phyloP scores from a whole-genome alignment of 768 basidiomycete species.

The Lactifluus subvellereus region DNA sequence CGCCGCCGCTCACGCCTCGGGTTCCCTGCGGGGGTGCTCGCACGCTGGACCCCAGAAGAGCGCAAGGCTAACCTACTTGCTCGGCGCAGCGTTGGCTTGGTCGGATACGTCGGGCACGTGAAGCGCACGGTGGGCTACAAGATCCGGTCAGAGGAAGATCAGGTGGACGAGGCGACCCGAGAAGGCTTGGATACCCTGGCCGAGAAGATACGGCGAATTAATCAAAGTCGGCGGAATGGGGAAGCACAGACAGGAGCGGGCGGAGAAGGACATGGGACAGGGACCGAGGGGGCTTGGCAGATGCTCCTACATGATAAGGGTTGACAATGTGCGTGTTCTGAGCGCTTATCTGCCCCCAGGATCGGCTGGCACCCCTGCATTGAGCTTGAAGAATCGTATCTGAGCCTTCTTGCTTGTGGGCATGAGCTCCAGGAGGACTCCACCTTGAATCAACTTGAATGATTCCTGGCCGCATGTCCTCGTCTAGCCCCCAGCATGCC shows the following conservation, averaged over 20 bases:
- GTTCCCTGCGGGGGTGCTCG: slow-evolving; percentile 58
- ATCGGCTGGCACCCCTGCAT: too few relatives aligned
- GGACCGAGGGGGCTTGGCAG: too few relatives aligned
- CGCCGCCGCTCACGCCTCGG: slow-evolving; percentile 44
- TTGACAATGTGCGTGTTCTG: too few relatives aligned
- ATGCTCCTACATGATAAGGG: too few relatives aligned
- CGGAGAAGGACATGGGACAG: not conserved
- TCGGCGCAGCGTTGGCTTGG: slow-evolving; percentile 49
- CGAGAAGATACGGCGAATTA: slow-evolving; percentile 31
- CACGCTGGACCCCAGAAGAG: slow-evolving; percentile 44
- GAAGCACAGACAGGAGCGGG: not conserved
- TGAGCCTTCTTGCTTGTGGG: too few relatives aligned
- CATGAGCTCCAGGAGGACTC: too few relatives aligned
- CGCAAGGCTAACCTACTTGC: slow-evolving; percentile 46
- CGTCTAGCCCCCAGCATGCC: too few relatives aligned
- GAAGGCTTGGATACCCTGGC: slow-evolving; percentile 29
- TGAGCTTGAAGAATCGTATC: too few relatives aligned
- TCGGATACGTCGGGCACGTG: slow-evolving; percentile 63
- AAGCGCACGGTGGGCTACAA: slow-evolving; percentile 53
- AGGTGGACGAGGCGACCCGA: slow-evolving; percentile 29
- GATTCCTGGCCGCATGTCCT: too few relatives aligned
- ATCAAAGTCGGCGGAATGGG: slow-evolving; percentile 22
- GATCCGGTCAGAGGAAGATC: slow-evolving; percentile 34
- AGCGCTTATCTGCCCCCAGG: too few relatives aligned
- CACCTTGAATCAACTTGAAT: too few relatives aligned